phyloP scores from a whole-genome alignment of 1,284 basidiomycete genomes.

The Tremellales sp. region DNA sequence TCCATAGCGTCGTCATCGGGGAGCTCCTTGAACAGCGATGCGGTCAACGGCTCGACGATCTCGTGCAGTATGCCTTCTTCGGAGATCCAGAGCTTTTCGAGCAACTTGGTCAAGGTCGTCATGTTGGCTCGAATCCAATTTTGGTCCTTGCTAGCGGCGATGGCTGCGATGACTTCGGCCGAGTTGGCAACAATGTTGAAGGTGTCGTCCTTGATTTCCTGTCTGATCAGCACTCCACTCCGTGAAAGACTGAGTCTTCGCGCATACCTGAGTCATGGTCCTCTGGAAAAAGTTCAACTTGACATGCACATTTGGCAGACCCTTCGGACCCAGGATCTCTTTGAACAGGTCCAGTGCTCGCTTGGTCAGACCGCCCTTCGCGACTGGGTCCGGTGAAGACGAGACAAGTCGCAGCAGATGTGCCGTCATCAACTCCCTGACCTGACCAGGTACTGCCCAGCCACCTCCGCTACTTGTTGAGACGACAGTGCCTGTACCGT shows the following conservation, averaged over 20 bases:
- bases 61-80: conserved; percentile 75
- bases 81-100: conserved; percentile 79
- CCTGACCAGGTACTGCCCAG: conserved; percentile 73
- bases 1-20: conserved; percentile 79
- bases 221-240: conserved; percentile 2
- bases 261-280: conserved; percentile 69
- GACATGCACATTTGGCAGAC: conserved; percentile 91
- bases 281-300: conserved; percentile 85
- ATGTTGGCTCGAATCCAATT: conserved; percentile 77
- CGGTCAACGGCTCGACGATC: conserved; percentile 75
- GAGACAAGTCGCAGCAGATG: conserved; percentile 84
- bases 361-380: conserved; percentile 63
- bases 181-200: conserved; percentile 72
- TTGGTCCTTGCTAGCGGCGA: conserved; percentile 77
- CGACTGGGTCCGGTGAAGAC: conserved; percentile 65
- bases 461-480: conserved; percentile 43
- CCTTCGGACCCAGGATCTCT: conserved; percentile 71
- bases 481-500: conserved; percentile 50
- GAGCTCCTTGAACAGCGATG: conserved; percentile 77
- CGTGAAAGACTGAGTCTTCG: not conserved
- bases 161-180: conserved; percentile 83
- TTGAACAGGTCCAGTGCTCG: conserved; percentile 78
- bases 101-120: conserved; percentile 74
- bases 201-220: conserved; percentile 70
- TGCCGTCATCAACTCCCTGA: conserved; percentile 86